Conservation (phyloP, 164 flowering plant species). For the Macadamia tetraphylla region DNA sequence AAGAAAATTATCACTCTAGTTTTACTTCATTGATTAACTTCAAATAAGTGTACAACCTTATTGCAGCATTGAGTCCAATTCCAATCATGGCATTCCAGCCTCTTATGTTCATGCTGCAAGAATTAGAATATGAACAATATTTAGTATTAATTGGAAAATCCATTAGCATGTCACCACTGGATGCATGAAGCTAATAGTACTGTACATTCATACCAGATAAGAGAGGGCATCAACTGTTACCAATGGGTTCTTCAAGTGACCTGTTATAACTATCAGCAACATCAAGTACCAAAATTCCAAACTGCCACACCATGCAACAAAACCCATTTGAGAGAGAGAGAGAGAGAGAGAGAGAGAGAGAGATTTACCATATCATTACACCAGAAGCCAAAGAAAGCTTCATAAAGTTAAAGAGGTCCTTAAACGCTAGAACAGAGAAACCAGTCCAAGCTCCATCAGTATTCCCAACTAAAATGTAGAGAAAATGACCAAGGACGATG, state of each 20-base stretch:
- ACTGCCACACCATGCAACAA: no score
- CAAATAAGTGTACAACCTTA: slow-evolving; percentile 30
- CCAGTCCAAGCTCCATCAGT: slow-evolving; percentile 64
- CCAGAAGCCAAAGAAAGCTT: slow-evolving; percentile 71
- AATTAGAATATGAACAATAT: neutral
- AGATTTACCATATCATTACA: slow-evolving; percentile 54
- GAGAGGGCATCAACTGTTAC: no score
- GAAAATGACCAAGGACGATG: slow-evolving; percentile 35
- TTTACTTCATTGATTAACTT: no score
- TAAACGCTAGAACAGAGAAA: slow-evolving; percentile 55
- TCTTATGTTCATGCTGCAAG: slow-evolving; percentile 59
- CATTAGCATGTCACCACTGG: no score
- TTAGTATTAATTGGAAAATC: no score
- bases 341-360: no score
- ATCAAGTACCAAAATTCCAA: no score
- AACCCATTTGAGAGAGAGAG: no score
- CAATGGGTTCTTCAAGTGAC: no score
- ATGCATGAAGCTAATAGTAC: no score
- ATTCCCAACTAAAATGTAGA: slow-evolving; percentile 49
- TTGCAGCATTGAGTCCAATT: slow-evolving; percentile 70
- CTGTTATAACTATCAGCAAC: no score
- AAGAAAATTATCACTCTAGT: neutral
- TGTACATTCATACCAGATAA: neutral
- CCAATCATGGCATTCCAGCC: slow-evolving; percentile 68
- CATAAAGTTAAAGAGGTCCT: slow-evolving; percentile 47